phyloP scores from a whole-genome alignment of 805 yeast genomes.

The Candida coquimbonensis region DNA sequence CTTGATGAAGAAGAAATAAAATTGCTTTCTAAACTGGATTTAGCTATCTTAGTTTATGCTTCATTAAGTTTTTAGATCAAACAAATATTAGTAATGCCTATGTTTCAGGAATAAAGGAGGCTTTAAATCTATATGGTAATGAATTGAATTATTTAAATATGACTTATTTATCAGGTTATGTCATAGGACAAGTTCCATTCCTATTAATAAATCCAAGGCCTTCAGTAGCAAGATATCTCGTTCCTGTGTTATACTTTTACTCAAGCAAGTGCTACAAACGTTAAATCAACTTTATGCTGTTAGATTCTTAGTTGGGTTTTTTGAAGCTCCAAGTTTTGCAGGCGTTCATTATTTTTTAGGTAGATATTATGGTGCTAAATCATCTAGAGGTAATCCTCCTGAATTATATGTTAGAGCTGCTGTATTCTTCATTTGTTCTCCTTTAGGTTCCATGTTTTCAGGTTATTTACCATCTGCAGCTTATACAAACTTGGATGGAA shows the following conservation, averaged over 20 bases:
- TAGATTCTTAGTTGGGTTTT: slow-evolving; percentile 11
- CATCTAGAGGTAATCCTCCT: slow-evolving; percentile 1
- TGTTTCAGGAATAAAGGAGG: slow-evolving; percentile 49
- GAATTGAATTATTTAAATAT: slow-evolving; percentile 33
- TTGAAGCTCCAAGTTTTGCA: slow-evolving; percentile 7
- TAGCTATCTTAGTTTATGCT: slow-evolving; percentile 8
- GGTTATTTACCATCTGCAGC: slow-evolving; percentile 7
- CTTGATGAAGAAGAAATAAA: slow-evolving; percentile 1
- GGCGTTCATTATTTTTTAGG: slow-evolving; percentile 2
- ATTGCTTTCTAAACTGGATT: slow-evolving; percentile 5
- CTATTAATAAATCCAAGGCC: slow-evolving; percentile 34
- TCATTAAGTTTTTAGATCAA: slow-evolving; percentile 35
- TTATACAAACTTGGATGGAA: slow-evolving; percentile 27
- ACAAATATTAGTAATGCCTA: slow-evolving; percentile 56
- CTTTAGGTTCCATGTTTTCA: background rate
- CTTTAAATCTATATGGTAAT: slow-evolving; percentile 39
- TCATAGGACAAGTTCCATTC: slow-evolving; percentile 4
- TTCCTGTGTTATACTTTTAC: slow-evolving; percentile 26
- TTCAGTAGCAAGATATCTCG: slow-evolving; percentile 23
- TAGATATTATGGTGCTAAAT: background rate
- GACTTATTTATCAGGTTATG: slow-evolving; percentile 6
- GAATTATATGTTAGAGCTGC: slow-evolving; percentile 16
- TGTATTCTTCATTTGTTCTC: background rate
- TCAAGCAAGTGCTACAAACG: slow-evolving; percentile 1
- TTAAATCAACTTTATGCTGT: slow-evolving; percentile 19